A percentile compares a stretch with the other conserved stretches of the same genome.
These are phyloP conservation scores for Candida germanica DNA, from an alignment of 805 yeast genomes.

Conservation along the genomic window DNA sequence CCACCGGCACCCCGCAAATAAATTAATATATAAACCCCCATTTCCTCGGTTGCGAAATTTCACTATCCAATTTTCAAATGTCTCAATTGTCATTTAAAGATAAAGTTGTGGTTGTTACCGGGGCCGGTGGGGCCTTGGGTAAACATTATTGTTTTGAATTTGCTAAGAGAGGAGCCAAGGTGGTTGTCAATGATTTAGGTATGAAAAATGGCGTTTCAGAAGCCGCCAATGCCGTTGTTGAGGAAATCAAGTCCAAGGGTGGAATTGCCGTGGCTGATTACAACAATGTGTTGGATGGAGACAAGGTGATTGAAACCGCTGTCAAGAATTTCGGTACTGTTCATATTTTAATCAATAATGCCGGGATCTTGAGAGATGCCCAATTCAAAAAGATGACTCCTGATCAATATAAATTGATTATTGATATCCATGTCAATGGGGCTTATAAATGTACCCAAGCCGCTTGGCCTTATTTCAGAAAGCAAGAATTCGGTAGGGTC, in stretches of 20 bases:
- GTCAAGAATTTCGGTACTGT: conserved; percentile 83
- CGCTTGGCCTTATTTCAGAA: conserved; percentile 87
- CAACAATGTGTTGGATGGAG: conserved; percentile 86
- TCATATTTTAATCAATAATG: conserved; percentile 87
- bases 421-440: conserved; percentile 88
- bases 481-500: conserved; percentile 85
- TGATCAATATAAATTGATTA: conserved; percentile 72
- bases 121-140: conserved; percentile 98
- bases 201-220: conserved; percentile 67
- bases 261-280: conserved; percentile 92
- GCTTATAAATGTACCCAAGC: conserved; percentile 81
- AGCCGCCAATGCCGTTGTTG: conserved; percentile 88
- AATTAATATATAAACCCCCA: conserved; percentile 5
- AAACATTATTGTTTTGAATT: conserved; percentile 80
- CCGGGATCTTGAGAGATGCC: conserved; percentile 89
- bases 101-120: conserved; percentile 90
- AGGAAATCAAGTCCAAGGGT: conserved; percentile 71
- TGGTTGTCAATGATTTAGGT: conserved; percentile 92
- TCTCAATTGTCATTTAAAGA: conserved; percentile 56
- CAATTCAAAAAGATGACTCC: conserved; percentile 83
- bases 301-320: conserved; percentile 80
- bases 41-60: conserved; percentile 1
- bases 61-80: conserved; percentile 17
- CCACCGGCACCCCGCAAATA: conserved; percentile 10
- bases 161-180: conserved; percentile 90